Conservation (phyloP, 441 rosid species). For the Manihot esculenta region DNA sequence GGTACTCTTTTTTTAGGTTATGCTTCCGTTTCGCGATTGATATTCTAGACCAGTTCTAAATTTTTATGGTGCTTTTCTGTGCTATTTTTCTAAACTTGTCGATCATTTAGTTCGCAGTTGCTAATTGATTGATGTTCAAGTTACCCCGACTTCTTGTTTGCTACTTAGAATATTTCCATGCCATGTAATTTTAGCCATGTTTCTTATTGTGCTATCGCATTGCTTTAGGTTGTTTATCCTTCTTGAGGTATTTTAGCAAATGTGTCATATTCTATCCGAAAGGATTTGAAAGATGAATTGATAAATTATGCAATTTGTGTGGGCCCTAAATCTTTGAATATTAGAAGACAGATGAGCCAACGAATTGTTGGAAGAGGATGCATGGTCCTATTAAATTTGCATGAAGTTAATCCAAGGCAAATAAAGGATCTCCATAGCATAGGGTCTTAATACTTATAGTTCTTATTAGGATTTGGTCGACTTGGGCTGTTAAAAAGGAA, state of each 20-base stretch:
- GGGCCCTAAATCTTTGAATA: neutral
- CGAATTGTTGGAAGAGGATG: neutral
- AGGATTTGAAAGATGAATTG: neutral
- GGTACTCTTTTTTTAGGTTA: constrained; percentile 5
- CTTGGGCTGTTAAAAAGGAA: too few relatives aligned
- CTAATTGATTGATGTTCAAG: too few relatives aligned
- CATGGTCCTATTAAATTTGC: neutral
- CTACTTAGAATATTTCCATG: neutral
- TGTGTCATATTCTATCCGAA: neutral
- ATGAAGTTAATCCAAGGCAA: neutral
- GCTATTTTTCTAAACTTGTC: too few relatives aligned
- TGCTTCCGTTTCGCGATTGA: too few relatives aligned
- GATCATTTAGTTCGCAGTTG: too few relatives aligned
- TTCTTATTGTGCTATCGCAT: neutral
- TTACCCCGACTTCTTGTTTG: neutral
- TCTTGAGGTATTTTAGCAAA: neutral
- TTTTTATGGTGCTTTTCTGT: too few relatives aligned
- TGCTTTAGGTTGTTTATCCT: neutral
- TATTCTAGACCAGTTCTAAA: too few relatives aligned
- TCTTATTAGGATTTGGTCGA: neutral
- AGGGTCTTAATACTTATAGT: neutral
- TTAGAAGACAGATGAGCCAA: neutral
- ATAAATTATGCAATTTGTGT: neutral
- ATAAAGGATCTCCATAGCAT: neutral
- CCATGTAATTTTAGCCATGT: neutral